These are phyloP conservation scores for Aspergillus wentii DNA, from an alignment of 495 filamentous ascomycete genomes.

Conservation along the genomic window DNA sequence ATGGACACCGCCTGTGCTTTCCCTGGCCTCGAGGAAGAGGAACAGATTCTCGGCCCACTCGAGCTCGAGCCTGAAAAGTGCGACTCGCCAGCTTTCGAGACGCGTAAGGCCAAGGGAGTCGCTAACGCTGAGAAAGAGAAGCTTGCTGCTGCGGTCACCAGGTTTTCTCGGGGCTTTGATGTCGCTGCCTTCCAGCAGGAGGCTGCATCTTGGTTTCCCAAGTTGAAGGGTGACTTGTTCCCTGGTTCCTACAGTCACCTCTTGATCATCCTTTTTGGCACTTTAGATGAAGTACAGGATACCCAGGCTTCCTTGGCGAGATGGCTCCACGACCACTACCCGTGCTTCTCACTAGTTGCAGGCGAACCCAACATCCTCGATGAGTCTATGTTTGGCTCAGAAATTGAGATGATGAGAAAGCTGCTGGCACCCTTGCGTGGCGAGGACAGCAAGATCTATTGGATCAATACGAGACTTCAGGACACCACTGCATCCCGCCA, in stretches of 20 bases:
- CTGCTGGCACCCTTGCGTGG: constrained; percentile 17
- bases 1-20: too few species aligned
- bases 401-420: constrained; percentile 19
- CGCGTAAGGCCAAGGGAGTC: constrained; percentile 10
- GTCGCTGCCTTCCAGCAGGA: constrained; percentile 9
- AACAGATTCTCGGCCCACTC: too few species aligned
- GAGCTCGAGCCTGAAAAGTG: too few species aligned
- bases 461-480: constrained; percentile 10
- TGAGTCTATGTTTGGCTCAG: constrained; percentile 11
- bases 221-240: constrained; percentile 4
- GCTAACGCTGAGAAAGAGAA: constrained; percentile 8
- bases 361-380: constrained; percentile 7
- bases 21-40: too few species aligned
- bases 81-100: too few species aligned
- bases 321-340: constrained; percentile 10
- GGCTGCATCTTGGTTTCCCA: constrained; percentile 7
- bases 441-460: constrained; percentile 9
- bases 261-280: constrained; percentile 13
- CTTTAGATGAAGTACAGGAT: constrained; percentile 5
- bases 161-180: constrained; percentile 21
- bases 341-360: constrained; percentile 1
- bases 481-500: constrained; percentile 6
- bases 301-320: constrained; percentile 11
- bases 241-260: constrained; percentile 23
- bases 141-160: constrained; percentile 8